phyloP scores from a whole-genome alignment of 75 land plant genomes.

The Picea sitchensis region DNA sequence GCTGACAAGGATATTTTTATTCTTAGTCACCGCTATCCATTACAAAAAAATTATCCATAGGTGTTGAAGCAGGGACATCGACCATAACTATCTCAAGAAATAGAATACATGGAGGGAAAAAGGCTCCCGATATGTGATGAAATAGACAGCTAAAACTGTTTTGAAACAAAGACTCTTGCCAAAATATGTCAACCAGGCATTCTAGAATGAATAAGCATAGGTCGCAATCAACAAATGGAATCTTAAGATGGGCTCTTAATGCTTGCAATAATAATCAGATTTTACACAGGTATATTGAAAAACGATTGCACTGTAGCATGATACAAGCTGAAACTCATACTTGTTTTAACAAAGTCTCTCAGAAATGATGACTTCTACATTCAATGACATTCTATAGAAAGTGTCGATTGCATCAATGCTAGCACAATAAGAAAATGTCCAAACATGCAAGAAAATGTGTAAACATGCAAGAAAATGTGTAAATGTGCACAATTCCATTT shows the following conservation, averaged over 20 bases:
- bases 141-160: neutral
- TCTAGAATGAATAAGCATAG: neutral
- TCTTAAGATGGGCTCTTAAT: neutral
- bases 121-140: neutral
- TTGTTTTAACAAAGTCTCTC: neutral
- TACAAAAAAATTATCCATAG: neutral
- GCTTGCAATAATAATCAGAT: too few species aligned
- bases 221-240: neutral
- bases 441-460: too few species aligned
- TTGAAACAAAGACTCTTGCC: neutral
- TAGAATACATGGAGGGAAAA: neutral
- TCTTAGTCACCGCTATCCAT: neutral
- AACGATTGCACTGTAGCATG: neutral
- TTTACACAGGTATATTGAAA: neutral
- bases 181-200: neutral
- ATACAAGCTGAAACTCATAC: neutral
- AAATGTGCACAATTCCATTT: neutral
- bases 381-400: neutral
- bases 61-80: neutral
- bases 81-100: neutral
- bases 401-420: neutral
- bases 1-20: neutral
- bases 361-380: neutral
- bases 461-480: neutral
- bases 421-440: constrained; percentile 11